Evolutionary conservation across 225 moss, liverwort and hornwort species (phyloP).

Genomic region (Bryum argenteum): DNA sequence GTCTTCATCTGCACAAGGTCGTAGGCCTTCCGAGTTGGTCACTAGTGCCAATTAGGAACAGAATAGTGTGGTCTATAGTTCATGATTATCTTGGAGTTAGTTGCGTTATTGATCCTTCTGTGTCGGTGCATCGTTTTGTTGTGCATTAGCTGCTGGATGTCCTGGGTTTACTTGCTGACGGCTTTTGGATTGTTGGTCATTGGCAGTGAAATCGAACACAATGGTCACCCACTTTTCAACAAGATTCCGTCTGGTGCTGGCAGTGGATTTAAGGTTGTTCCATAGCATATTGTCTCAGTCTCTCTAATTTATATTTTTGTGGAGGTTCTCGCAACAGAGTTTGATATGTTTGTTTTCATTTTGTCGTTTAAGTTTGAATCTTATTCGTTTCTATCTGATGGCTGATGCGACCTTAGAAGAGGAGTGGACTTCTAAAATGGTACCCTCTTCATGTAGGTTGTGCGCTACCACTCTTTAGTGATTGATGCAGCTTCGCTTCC

Average conservation of each 20-base stretch:
- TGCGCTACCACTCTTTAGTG: conserved; percentile 98
- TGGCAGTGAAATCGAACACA: conserved; percentile 93
- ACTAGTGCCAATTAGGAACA: too few species aligned
- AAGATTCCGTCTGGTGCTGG: conserved; percentile 81
- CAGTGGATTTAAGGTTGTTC: conserved; percentile 86
- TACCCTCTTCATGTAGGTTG: conserved; percentile 75
- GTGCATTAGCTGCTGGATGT: conserved; percentile 1
- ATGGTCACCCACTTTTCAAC: conserved; percentile 76
- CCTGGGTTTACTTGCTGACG: conserved; percentile 17
- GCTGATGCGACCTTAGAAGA: conserved; percentile 21
- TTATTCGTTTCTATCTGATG: conserved; percentile 4
- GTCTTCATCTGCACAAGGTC: too few species aligned
- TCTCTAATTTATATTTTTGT: background rate
- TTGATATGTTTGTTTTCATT: conserved; percentile 5
- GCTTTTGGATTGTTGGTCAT: conserved; percentile 27
- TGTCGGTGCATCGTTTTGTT: conserved; percentile 3
- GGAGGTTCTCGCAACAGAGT: conserved; percentile 12
- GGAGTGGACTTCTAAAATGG: conserved; percentile 46
- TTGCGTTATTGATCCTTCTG: background rate
- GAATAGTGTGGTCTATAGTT: background rate
- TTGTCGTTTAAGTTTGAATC: background rate
- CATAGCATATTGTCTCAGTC: conserved; percentile 18
- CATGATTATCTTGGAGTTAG: background rate
- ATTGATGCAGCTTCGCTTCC: conserved; percentile 86
- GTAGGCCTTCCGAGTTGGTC: too few species aligned